These are phyloP conservation scores for Vitis rupestris DNA, from an alignment of 164 flowering plant genomes.

Conservation along the genomic window DNA sequence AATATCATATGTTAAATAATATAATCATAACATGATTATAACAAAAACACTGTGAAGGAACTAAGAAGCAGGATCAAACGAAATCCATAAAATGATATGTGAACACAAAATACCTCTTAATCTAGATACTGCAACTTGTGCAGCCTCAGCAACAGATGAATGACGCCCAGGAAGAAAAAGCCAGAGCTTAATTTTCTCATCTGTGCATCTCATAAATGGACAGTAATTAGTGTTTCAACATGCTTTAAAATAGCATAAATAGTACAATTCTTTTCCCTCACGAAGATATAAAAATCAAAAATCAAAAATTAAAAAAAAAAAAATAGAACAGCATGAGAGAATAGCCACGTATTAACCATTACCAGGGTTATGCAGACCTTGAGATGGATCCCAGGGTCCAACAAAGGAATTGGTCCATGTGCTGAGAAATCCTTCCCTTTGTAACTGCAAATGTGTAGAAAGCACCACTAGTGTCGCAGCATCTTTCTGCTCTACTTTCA, in stretches of 20 bases:
- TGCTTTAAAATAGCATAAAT: no score
- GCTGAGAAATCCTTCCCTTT: conserved; percentile 85
- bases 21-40: no score
- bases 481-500: conserved; percentile 70
- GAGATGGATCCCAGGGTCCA: conserved; percentile 99
- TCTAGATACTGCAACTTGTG: conserved; percentile 72
- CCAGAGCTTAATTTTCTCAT: conserved; percentile 99
- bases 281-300: no score
- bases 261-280: background rate
- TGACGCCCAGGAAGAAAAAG: conserved; percentile 91
- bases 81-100: background rate
- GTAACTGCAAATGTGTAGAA: conserved; percentile 83
- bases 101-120: conserved; percentile 65
- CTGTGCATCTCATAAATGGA: conserved; percentile 30
- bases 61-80: background rate
- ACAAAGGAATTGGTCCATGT: conserved; percentile 98
- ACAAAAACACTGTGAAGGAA: background rate
- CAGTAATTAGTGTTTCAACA: background rate
- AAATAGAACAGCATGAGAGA: background rate
- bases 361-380: conserved; percentile 98
- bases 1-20: no score
- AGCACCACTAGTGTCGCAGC: conserved; percentile 69
- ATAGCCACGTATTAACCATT: conserved; percentile 8
- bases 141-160: conserved; percentile 68
- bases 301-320: no score